A percentile compares a stretch with the other conserved stretches of the same genome.
Conservation (phyloP, 2,329 filamentous ascomycete genomes). For the Colletotrichum horii region DNA sequence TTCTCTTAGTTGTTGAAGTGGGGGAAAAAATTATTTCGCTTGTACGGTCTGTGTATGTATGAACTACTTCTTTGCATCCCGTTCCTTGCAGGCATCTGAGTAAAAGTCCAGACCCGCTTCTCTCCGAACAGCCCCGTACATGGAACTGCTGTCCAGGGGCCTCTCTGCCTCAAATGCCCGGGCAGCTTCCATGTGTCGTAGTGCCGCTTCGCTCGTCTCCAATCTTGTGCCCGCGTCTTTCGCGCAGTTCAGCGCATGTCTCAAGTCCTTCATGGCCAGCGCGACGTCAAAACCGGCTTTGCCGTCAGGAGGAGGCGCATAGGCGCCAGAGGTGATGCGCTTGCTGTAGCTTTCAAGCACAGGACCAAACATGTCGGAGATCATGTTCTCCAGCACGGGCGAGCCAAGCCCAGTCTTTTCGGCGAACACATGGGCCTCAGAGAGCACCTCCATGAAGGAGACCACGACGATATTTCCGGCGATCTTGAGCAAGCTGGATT, state of each 20-base stretch:
- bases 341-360: conserved; percentile 30
- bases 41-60: not conserved
- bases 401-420: conserved; percentile 31
- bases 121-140: not conserved
- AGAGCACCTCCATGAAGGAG: conserved; percentile 29
- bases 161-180: not conserved
- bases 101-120: not conserved
- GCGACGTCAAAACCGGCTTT: conserved; percentile 4
- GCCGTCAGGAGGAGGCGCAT: conserved; percentile 26
- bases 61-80: not conserved
- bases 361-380: conserved; percentile 32
- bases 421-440: conserved; percentile 33
- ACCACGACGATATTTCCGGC: conserved; percentile 41
- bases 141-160: not conserved
- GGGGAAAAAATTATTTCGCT: not conserved
- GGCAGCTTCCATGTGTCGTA: not conserved
- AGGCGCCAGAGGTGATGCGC: conserved; percentile 29
- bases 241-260: not conserved
- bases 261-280: conserved; percentile 5
- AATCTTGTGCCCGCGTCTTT: not conserved
- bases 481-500: conserved; percentile 45
- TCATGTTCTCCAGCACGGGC: conserved; percentile 28
- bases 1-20: not conserved
- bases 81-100: not conserved
- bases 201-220: not conserved